Percentiles rank a stretch among this genome's conserved stretches.
Conservation (phyloP, 2,329 filamentous ascomycete genomes). For the Pseudogymnoascus sp. region DNA sequence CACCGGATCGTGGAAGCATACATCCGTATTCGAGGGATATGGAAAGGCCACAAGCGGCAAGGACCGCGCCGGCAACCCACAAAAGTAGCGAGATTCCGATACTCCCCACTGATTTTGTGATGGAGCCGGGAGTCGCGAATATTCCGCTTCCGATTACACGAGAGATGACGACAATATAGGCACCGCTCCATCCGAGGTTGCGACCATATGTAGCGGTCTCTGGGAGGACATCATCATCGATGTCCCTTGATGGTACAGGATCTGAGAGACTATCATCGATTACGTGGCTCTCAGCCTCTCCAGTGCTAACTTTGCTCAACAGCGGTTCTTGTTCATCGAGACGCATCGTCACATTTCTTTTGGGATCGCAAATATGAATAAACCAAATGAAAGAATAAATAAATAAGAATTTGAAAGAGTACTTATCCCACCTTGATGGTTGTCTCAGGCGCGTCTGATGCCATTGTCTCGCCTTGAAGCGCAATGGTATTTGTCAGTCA, state of each 20-base stretch:
- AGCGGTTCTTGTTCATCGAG: not conserved
- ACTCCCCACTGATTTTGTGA: constrained; percentile 59
- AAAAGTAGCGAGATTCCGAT: constrained; percentile 47
- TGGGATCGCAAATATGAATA: not conserved
- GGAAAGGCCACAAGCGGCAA: constrained; percentile 37
- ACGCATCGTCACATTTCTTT: not conserved
- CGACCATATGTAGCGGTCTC: constrained; percentile 10
- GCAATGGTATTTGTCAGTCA: constrained; percentile 5
- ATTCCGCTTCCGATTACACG: constrained; percentile 25
- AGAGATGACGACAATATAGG: constrained; percentile 26
- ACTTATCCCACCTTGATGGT: not conserved
- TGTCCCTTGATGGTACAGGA: not conserved
- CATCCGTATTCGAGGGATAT: constrained; percentile 41
- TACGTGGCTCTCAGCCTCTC: not conserved
- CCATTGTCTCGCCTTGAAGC: not conserved
- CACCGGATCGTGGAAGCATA: constrained; percentile 40
- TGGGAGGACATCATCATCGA: not conserved
- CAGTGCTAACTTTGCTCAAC: constrained; percentile 1
- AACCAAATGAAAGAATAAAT: not conserved
- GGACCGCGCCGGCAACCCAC: constrained; percentile 44
- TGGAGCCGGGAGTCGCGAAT: constrained; percentile 49
- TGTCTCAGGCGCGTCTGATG: constrained; percentile 2
- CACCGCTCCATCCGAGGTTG: constrained; percentile 22
- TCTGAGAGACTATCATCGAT: not conserved
- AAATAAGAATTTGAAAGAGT: not conserved